A percentile compares a stretch with the other conserved stretches of the same genome.
phyloP scores from a whole-genome alignment of 2,329 filamentous ascomycete species.

The Didymella pomorum region DNA sequence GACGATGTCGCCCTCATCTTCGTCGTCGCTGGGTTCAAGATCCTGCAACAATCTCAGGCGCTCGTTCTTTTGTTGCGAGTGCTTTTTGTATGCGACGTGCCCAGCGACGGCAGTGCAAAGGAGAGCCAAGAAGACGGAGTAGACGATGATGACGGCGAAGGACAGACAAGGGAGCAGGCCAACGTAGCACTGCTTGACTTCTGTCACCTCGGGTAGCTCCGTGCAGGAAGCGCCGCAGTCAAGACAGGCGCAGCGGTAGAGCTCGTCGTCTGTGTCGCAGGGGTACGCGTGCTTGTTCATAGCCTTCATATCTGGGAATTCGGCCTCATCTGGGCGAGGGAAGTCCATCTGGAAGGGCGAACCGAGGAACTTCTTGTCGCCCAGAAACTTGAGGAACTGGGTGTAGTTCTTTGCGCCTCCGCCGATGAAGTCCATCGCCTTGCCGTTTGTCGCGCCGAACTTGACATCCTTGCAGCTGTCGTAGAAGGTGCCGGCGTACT shows the following conservation, averaged over 20 bases:
- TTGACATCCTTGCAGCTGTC: slow-evolving; percentile 99
- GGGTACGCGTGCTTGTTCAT: slow-evolving; percentile 77
- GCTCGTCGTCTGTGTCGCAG: slow-evolving; percentile 88
- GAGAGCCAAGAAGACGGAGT: slow-evolving; percentile 75
- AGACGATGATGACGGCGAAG: slow-evolving; percentile 88
- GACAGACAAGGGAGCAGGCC: slow-evolving; percentile 91
- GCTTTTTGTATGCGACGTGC: slow-evolving; percentile 77
- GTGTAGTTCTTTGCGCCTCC: slow-evolving; percentile 92
- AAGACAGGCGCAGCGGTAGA: slow-evolving; percentile 89
- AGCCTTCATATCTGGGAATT: slow-evolving; percentile 74
- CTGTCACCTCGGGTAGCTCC: slow-evolving; percentile 76
- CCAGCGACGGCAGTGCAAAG: slow-evolving; percentile 73
- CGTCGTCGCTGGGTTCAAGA: slow-evolving; percentile 83
- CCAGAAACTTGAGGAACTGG: slow-evolving; percentile 87
- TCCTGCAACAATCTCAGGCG: slow-evolving; percentile 88
- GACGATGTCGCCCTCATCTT: slow-evolving; percentile 88
- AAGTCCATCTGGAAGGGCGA: slow-evolving; percentile 99
- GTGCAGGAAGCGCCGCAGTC: slow-evolving; percentile 91
- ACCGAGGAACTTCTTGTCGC: slow-evolving; percentile 87
- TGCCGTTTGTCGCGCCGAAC: slow-evolving; percentile 91
- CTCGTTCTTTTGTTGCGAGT: slow-evolving; percentile 78
- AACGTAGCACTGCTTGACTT: slow-evolving; percentile 77
- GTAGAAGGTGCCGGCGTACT: slow-evolving; percentile 88
- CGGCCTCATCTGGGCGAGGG: slow-evolving; percentile 65
- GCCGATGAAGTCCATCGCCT: slow-evolving; percentile 94